phyloP scores from a whole-genome alignment of 768 basidiomycete species.

The Rhodocollybia butyracea region DNA sequence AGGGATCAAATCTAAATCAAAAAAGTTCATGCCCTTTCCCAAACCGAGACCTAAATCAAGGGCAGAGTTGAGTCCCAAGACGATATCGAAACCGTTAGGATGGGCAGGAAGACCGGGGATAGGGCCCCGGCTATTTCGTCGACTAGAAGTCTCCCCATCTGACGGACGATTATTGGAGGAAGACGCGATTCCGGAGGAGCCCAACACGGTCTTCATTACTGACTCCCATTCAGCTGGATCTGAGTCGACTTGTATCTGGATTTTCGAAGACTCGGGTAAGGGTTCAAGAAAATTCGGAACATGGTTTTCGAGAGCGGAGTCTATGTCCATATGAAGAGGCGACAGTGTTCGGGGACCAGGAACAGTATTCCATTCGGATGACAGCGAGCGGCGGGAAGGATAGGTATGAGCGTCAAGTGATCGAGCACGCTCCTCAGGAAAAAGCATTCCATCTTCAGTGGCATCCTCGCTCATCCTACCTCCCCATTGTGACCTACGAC shows the following conservation, averaged over 20 bases:
- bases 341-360: conserved; percentile 1
- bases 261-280: conserved; percentile 2
- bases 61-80: conserved; percentile 2
- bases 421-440: conserved; percentile 19
- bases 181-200: neutral
- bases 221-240: conserved; percentile 5
- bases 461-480: conserved; percentile 27
- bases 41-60: conserved; percentile 6
- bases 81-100: conserved; percentile 5
- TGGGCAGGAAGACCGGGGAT: conserved; percentile 4
- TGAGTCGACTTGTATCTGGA: conserved; percentile 6
- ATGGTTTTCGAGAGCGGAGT: neutral
- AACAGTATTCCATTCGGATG: neutral
- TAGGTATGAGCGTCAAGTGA: conserved; percentile 3
- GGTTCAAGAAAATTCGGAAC: neutral
- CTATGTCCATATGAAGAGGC: conserved; percentile 6
- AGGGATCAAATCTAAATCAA: conserved; percentile 3
- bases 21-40: conserved; percentile 5
- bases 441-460: conserved; percentile 42
- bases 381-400: neutral
- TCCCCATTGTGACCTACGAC: conserved; percentile 42
- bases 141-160: neutral
- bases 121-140: conserved; percentile 1
- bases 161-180: neutral
- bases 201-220: conserved; percentile 4